Conservation (phyloP, 306 rosid species). For the Pterocarpus macrocarpus region DNA sequence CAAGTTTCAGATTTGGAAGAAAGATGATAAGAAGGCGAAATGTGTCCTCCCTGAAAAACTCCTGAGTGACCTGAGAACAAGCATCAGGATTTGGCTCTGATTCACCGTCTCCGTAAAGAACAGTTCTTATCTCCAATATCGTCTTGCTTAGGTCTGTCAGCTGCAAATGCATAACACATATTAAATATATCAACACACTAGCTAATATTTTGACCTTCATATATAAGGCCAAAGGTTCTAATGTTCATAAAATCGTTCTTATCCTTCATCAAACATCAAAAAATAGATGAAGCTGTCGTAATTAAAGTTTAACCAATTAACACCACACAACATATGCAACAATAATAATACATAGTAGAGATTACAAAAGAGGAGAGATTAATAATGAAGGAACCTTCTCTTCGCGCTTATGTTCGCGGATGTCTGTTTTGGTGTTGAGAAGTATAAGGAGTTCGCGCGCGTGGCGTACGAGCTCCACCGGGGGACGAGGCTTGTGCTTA, state of each 20-base stretch:
- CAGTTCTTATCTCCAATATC: conserved; percentile 57
- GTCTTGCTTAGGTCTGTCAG: conserved; percentile 56
- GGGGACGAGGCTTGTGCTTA: conserved; percentile 55
- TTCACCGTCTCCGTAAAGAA: conserved; percentile 67
- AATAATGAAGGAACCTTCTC: conserved; percentile 56
- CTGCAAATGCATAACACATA: conserved; percentile 30
- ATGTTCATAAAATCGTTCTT: no score
- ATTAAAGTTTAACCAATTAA: no score
- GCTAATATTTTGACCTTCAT: no score
- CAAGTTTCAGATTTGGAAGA: conserved; percentile 63
- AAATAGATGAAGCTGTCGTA: no score
- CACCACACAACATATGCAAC: neutral
- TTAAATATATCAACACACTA: no score
- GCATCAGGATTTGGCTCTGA: conserved; percentile 70
- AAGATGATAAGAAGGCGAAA: conserved; percentile 59
- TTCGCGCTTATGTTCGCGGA: conserved; percentile 56
- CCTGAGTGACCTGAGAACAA: conserved; percentile 69
- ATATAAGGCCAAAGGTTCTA: no score
- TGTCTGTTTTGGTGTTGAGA: conserved; percentile 35
- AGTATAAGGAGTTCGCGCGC: conserved; percentile 53
- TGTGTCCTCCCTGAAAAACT: conserved; percentile 68
- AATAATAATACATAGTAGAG: no score
- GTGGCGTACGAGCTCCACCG: conserved; percentile 60
- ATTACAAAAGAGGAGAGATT: neutral
- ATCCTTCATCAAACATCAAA: no score